These are phyloP conservation scores for Metschnikowia bowlesiae DNA, from an alignment of 805 yeast species.

Conservation along the genomic window DNA sequence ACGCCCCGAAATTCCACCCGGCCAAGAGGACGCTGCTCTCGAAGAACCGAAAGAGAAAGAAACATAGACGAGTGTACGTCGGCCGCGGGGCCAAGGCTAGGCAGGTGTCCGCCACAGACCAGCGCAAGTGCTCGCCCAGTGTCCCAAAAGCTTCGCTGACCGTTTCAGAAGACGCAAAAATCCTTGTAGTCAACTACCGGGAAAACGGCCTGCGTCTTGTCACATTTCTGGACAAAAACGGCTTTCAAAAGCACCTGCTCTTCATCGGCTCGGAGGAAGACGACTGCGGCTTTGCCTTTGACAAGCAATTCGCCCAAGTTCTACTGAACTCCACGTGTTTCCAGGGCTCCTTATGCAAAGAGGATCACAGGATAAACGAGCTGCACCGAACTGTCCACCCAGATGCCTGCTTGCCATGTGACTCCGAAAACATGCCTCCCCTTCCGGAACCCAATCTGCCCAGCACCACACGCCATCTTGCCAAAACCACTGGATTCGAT, in stretches of 20 bases:
- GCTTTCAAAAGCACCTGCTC: background rate
- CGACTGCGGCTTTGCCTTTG: background rate
- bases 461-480: too few relatives aligned
- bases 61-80: background rate
- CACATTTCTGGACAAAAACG: background rate
- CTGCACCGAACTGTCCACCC: background rate
- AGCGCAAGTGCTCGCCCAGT: background rate
- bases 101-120: background rate
- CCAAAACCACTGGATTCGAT: too few relatives aligned
- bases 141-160: background rate
- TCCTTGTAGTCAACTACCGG: constrained; percentile 1
- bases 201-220: constrained; percentile 3
- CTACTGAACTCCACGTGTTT: background rate
- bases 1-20: background rate
- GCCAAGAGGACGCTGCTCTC: background rate
- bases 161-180: background rate
- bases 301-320: background rate
- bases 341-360: background rate
- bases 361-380: background rate
- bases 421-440: too few relatives aligned
- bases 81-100: background rate
- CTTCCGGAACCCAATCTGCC: too few relatives aligned
- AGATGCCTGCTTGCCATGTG: background rate
- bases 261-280: background rate
- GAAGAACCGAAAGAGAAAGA: background rate